Base-by-base conservation (phyloP, 2,329 filamentous ascomycete species). In the Cyclaneusma minus region DNA sequence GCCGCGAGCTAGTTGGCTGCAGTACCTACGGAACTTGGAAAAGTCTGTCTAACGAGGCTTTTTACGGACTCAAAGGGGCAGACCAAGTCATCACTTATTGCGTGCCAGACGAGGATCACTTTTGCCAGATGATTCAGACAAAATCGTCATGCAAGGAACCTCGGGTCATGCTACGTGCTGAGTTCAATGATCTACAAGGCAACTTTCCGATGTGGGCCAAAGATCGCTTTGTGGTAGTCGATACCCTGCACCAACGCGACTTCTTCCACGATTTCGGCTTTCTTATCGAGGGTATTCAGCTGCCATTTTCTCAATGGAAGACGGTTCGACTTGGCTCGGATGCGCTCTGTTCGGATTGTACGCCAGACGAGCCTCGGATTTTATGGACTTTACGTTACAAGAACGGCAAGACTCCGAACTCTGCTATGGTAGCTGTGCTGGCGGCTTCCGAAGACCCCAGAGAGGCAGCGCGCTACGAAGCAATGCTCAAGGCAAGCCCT, bases 381-480 rank as follows among this genome's bases (percentile, higher is more conserved):
- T n/a, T n/a, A n/a, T n/a, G 13, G 13, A 16, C 13, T 13, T 9
- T 8, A 13, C 10, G 10, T 7, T 16, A 7, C 18, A 7, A 10
- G 15, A 7, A 13, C n/a, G 14, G 13, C 15, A 6, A 6, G 7
- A 16, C 6, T 16, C 8, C 18, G 24, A 16, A n/a, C n/a, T n/a
- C 8, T 16, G 7, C 6, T 16, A 6, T 16, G 18, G 24, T 16
- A 16, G 13, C 7, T 13, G 6, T 6, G 18, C 37, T 60, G 12
- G 47, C 47, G 9, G 52, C 61, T 1, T 59, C 57, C 25, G 68
- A 71, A 38, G 55, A 70, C 34, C 54, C 58, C 0, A 40, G 54
- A 29, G 51, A 57, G 32, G 64, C 65, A 16, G 58, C 55, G 2
- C 30, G 41, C 0, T 68, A 58, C 33, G 68, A 72, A 37, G 50